These are phyloP conservation scores for Penicillium crustosum DNA, from an alignment of 2,329 filamentous ascomycete genomes.

Conservation along the genomic window DNA sequence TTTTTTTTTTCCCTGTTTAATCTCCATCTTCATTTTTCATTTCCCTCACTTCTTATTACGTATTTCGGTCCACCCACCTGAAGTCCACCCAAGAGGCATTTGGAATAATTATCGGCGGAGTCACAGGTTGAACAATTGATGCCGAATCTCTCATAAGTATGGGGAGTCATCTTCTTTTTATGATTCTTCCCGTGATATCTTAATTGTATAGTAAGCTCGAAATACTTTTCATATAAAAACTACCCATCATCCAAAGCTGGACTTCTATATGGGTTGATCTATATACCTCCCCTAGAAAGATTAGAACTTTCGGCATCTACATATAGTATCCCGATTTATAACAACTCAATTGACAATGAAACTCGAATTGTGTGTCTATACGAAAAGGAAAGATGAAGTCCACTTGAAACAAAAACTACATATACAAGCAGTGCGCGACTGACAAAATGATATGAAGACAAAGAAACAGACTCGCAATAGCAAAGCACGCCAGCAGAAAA, in stretches of 20 bases:
- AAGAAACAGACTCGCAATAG: not conserved
- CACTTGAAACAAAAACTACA: not conserved
- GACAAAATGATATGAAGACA: not conserved
- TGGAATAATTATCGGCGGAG: slow-evolving; percentile 17
- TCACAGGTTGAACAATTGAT: slow-evolving; percentile 17
- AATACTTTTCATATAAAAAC: not conserved
- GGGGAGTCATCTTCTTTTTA: slow-evolving; percentile 4
- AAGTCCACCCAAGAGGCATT: slow-evolving; percentile 18
- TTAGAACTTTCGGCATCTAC: too few species aligned
- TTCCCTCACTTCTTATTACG: not conserved
- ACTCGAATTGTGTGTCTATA: slow-evolving; percentile 1
- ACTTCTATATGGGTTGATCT: not conserved
- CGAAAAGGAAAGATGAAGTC: not conserved
- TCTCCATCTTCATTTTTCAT: not conserved
- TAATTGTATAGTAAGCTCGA: not conserved
- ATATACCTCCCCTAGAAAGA: not conserved
- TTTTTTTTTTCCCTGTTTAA: not conserved
- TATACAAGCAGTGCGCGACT: not conserved
- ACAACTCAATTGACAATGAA: not conserved
- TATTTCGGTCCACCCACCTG: slow-evolving; percentile 11
- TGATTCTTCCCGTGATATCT: not conserved
- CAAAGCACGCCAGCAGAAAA: not conserved
- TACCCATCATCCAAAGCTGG: not conserved
- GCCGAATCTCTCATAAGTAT: slow-evolving; percentile 10
- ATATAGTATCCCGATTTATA: too few species aligned